Evolutionary conservation across 306 rosid genomes (phyloP).

Genomic region (Vigna angularis): DNA sequence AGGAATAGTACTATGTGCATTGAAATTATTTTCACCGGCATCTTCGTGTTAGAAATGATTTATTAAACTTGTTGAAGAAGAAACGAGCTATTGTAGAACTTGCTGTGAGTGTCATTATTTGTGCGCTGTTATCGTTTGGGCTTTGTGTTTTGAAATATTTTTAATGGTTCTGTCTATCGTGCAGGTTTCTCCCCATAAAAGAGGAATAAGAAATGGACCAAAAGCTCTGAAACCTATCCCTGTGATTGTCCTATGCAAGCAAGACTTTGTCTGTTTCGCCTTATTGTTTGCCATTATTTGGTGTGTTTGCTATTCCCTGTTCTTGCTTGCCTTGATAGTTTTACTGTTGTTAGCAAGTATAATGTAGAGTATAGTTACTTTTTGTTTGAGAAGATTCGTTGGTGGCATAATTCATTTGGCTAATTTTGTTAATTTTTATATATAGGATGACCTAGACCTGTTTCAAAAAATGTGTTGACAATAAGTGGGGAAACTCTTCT

Average conservation of each 20-base stretch:
- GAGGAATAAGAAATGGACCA: constrained; percentile 82
- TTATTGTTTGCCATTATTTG: constrained; percentile 1
- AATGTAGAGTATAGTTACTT: background rate
- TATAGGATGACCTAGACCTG: constrained; percentile 96
- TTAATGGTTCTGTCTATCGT: constrained; percentile 5
- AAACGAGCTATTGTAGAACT: background rate
- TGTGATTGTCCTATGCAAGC: constrained; percentile 80
- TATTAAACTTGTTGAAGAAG: no score
- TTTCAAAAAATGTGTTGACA: constrained; percentile 91
- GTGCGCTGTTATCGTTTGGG: background rate
- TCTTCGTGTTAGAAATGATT: no score
- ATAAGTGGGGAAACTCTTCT: constrained; percentile 59
- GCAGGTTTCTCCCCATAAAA: constrained; percentile 66
- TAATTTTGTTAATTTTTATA: constrained; percentile 30
- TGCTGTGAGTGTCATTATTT: constrained; percentile 12
- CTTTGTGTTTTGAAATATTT: background rate
- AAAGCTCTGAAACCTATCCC: constrained; percentile 83
- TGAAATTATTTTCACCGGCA: no score
- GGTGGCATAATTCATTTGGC: constrained; percentile 18
- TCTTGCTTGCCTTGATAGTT: background rate
- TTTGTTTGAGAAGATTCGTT: background rate
- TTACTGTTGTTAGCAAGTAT: background rate
- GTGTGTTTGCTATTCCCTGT: constrained; percentile 7
- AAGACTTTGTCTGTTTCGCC: constrained; percentile 42
- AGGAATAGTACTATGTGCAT: no score